Evolutionary conservation across 371 early-diverging fungal genomes (phyloP), one percentile per base, ranked within the genome.

Genomic region (Amoeboaphelidium occidentale): DNA sequence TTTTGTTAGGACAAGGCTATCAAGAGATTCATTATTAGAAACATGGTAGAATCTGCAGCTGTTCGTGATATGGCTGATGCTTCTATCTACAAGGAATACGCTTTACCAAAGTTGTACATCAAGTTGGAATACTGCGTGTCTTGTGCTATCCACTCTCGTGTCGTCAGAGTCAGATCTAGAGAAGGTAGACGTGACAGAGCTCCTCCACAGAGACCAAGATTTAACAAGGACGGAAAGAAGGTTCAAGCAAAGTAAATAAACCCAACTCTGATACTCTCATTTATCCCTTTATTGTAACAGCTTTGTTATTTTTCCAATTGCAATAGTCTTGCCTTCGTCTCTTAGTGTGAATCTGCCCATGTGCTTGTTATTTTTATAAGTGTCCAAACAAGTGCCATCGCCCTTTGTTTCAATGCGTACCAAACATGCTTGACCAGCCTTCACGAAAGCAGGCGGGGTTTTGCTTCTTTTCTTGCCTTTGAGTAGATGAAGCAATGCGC

Each of bases 41-140:
- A 88, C 74, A 87, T 98, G 83, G 85, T 98, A 54, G 98, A 98
- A 70, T 72, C 77, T 61, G 97, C 97, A 53, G 94, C 96, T 56
- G 70, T 85, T 65, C 80, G 94, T 67, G 98, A 98, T 70, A 74
- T 98, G 61, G 72, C 78, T 53, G 84, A 83, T 59, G 97, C 97
- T 47, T 88, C 91, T 51, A 84, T 97, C 65, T 97, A 86, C 70
- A 74, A 68, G 25, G 81, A 82, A 65, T 91, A 87, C 70, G 84
- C 84, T 54, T 75, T 97, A 53, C 98, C 98, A 70, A 96, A 92
- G 75, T 74, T 92, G 62, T 93, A 89, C 76, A 74, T 90, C 74
- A 96, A 97, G 78, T 73, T 78, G 55, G 87, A 86, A 64, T 85
- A 92, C 80, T 98, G 98, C 68, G 70, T 98, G 55, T 87, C 90